Evolutionary conservation across 768 basidiomycete genomes (phyloP).

Genomic region (Hemileccinum rubropunctum): DNA sequence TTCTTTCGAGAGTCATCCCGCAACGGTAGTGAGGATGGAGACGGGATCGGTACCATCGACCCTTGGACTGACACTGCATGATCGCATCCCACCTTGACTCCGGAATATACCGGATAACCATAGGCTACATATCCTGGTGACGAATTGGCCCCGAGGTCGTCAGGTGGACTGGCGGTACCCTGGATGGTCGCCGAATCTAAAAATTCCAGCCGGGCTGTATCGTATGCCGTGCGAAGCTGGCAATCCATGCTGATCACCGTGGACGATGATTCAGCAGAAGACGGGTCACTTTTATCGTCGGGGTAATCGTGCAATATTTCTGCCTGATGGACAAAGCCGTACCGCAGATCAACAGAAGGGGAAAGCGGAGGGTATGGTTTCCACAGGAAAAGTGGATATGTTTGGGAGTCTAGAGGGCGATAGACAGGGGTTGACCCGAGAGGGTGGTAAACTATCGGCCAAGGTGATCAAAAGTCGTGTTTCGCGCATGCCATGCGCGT

Average conservation of each 20-base stretch:
- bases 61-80: constrained; percentile 11
- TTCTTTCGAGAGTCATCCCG: constrained; percentile 21
- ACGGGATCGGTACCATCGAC: not conserved
- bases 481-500: not conserved
- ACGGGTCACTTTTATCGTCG: constrained; percentile 28
- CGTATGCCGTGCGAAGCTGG: constrained; percentile 6
- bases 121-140: constrained; percentile 9
- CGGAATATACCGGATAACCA: constrained; percentile 16
- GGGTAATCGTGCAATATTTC: constrained; percentile 16
- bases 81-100: constrained; percentile 2
- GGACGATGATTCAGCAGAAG: constrained; percentile 22
- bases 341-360: constrained; percentile 16
- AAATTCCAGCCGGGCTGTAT: constrained; percentile 2
- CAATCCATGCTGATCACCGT: constrained; percentile 11
- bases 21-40: constrained; percentile 2
- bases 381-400: constrained; percentile 19
- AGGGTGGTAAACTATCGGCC: constrained; percentile 18
- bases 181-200: not conserved
- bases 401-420: constrained; percentile 14
- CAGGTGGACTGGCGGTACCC: constrained; percentile 5
- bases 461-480: constrained; percentile 2
- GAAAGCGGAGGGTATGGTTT: constrained; percentile 31
- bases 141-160: constrained; percentile 11
- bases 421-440: constrained; percentile 17
- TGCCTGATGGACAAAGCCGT: constrained; percentile 4